These are phyloP conservation scores for Knoxia roxburghii DNA, from an alignment of 257 asterid genomes.

Conservation along the genomic window DNA sequence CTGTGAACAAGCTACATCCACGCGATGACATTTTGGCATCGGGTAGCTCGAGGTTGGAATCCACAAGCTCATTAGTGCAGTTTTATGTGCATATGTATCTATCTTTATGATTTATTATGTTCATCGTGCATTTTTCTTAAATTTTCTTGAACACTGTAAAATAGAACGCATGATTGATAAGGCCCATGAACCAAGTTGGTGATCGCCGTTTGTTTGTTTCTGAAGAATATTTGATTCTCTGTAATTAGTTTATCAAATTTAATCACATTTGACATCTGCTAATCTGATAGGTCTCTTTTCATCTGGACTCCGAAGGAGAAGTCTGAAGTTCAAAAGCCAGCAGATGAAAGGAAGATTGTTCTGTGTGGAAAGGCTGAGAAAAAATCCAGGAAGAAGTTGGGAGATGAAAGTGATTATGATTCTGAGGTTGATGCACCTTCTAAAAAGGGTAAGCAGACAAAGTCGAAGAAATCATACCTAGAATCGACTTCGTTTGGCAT, in stretches of 20 bases:
- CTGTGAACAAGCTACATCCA: slow-evolving; percentile 97
- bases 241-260: no score
- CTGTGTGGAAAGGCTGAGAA: slow-evolving; percentile 56
- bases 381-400: slow-evolving; percentile 33
- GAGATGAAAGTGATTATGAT: slow-evolving; percentile 42
- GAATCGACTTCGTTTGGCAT: slow-evolving; percentile 32
- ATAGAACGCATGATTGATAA: not conserved
- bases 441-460: slow-evolving; percentile 34
- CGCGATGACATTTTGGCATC: slow-evolving; percentile 87
- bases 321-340: slow-evolving; percentile 33
- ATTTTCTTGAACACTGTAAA: no score
- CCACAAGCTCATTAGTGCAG: not conserved
- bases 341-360: slow-evolving; percentile 42
- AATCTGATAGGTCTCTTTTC: slow-evolving; percentile 66
- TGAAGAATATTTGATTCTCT: not conserved
- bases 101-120: not conserved
- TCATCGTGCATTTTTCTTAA: no score
- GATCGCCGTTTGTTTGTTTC: not conserved
- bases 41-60: slow-evolving; percentile 87
- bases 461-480: slow-evolving; percentile 33
- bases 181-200: not conserved
- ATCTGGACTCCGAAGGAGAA: slow-evolving; percentile 72
- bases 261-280: not conserved
- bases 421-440: slow-evolving; percentile 36
- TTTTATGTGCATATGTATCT: slow-evolving; percentile 2